Evolutionary conservation across 148 eudicot genomes (phyloP), one percentile per base, ranked within the genome.

Genomic region (Rhododendron ferrugineum): DNA sequence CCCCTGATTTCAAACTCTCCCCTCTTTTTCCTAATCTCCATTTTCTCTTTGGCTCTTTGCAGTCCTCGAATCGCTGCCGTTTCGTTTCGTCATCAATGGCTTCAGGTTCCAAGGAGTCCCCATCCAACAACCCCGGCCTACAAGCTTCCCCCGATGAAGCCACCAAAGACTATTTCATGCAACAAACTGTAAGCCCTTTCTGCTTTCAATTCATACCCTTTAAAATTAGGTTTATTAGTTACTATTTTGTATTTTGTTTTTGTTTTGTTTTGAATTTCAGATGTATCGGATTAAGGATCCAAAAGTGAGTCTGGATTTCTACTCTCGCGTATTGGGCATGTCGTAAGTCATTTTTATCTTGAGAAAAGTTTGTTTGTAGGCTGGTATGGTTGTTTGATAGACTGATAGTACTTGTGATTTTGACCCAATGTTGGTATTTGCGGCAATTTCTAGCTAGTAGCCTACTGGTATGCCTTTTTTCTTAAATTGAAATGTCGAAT

Each of bases 241-340:
- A 58, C n/a, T 22, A 7, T 58, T 20, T 58, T 40, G 26, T 7
- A 6, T 56, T 79, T 36, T 58, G 0, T 18, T 10, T 78, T 26
- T 52, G 40, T 79, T 83, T 34, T 82, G 44, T 78, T 89, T 36
- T 50, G 54, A 2, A 28, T 81, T 89, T 86, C 94, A 96, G 99
- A 96, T 95, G 98, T 92, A 89, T 89, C 94, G 98, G 49, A 91
- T 96, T 84, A 96, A 96, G 92, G 99, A 96, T 80, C 99, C 99
- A 0, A 95, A 95, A 93, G 92, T 89, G 85, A 96, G 97, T 85
- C 89, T 96, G 85, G 97, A 95, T 66, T 96, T 95, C 90, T 96
- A 96, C 85, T 93, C 99, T 83, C 91, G 95, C 36, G 90, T 96
- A n/a, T 83, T 95, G 88, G 99, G 99, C 91, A 94, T 96, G 99